These are phyloP conservation scores for Recurvomyces mirabilis DNA, from an alignment of 495 filamentous ascomycete species.

Conservation along the genomic window DNA sequence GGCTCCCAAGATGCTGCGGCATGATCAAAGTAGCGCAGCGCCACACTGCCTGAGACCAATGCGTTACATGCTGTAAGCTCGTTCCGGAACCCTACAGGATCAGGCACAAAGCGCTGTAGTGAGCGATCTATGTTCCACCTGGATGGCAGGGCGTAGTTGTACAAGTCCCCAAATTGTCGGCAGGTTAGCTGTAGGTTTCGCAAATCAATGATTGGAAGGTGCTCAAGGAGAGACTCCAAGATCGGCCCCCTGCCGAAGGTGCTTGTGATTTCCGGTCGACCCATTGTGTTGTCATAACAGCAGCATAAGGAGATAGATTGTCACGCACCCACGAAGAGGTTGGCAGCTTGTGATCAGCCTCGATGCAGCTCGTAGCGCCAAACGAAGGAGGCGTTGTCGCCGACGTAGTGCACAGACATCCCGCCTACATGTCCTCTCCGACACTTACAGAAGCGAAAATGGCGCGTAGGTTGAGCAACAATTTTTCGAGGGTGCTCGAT, in stretches of 20 bases:
- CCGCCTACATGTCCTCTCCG: no score
- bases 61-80: neutral
- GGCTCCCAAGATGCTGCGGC: neutral
- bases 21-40: neutral
- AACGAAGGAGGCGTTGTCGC: no score
- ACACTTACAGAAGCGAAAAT: no score
- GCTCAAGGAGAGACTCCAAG: neutral
- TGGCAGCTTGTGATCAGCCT: no score
- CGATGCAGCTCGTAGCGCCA: no score
- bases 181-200: conserved; percentile 1
- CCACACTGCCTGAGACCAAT: neutral
- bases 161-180: neutral
- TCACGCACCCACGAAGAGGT: no score
- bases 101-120: neutral
- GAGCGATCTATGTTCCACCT: neutral
- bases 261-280: no score
- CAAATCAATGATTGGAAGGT: neutral
- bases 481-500: no score
- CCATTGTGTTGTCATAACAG: no score
- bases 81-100: neutral
- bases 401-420: no score
- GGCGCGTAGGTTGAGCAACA: no score
- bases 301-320: no score
- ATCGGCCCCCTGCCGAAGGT: neutral
- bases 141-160: neutral